Evolutionary conservation across 2,329 filamentous ascomycete genomes (phyloP).

Genomic region (Sarocladium oryzae): DNA sequence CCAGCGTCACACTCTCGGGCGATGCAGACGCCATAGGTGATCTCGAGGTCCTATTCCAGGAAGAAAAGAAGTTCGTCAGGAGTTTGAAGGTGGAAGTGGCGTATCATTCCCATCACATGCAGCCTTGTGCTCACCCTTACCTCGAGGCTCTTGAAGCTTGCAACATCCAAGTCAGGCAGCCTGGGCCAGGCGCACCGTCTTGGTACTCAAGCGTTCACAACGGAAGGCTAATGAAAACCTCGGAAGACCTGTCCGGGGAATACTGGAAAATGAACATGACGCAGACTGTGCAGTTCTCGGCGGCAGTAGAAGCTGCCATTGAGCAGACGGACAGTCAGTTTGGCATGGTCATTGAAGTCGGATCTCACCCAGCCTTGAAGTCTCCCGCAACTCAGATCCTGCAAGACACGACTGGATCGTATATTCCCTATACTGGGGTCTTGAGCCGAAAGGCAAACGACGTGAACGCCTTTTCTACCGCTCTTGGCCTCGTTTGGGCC

Average conservation of each 20-base stretch:
- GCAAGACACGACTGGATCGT: neutral
- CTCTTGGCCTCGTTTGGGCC: neutral
- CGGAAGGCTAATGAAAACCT: slow-evolving; percentile 24
- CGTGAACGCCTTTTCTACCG: neutral
- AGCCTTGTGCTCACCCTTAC: slow-evolving; percentile 13
- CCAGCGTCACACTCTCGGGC: slow-evolving; percentile 17
- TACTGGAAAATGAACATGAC: slow-evolving; percentile 22
- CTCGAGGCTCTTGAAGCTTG: slow-evolving; percentile 8
- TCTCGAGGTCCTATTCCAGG: slow-evolving; percentile 15
- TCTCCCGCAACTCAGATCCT: slow-evolving; percentile 28
- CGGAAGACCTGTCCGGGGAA: neutral
- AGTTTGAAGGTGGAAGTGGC: slow-evolving; percentile 36
- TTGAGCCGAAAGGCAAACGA: slow-evolving; percentile 9
- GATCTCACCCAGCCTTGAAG: slow-evolving; percentile 40
- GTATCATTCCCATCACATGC: slow-evolving; percentile 45
- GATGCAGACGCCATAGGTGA: slow-evolving; percentile 11
- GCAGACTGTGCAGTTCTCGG: slow-evolving; percentile 17
- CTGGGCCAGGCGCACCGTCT: neutral
- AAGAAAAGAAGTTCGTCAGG: slow-evolving; percentile 24
- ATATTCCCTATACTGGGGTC: slow-evolving; percentile 26
- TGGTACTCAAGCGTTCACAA: slow-evolving; percentile 16
- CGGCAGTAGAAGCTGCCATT: slow-evolving; percentile 12
- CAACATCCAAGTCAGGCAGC: neutral
- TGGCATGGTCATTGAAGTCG: slow-evolving; percentile 34
- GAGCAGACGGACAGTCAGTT: slow-evolving; percentile 8